Evolutionary conservation across 1,139 yeast genomes (phyloP).

Genomic region (Blastobotrys ciferrii): DNA sequence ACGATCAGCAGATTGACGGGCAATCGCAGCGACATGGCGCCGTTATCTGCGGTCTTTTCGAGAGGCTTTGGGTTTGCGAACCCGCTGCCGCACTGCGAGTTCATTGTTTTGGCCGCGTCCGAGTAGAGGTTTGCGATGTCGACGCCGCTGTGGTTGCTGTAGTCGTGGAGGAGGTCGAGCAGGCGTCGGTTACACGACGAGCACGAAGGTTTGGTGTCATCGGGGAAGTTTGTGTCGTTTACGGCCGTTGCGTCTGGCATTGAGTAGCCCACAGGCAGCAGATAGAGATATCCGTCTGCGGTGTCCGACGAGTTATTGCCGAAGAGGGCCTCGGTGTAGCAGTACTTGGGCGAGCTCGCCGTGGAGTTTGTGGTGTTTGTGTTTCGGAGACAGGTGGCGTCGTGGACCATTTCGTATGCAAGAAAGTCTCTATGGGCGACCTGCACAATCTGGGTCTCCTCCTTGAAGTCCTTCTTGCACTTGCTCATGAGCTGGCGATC

Average conservation of each 20-base stretch:
- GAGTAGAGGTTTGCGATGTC: neutral
- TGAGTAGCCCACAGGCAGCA: constrained; percentile 32
- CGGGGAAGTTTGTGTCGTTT: constrained; percentile 8
- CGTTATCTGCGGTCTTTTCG: neutral
- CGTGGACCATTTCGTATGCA: constrained; percentile 29
- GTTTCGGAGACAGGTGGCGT: constrained; percentile 32
- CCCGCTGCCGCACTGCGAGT: neutral
- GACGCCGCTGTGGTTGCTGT: constrained; percentile 19
- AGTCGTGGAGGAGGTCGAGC: constrained; percentile 29
- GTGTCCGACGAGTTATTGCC: constrained; percentile 22
- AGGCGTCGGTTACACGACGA: constrained; percentile 29
- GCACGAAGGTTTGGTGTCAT: constrained; percentile 26
- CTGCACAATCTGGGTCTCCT: constrained; percentile 33
- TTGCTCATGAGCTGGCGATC: constrained; percentile 21
- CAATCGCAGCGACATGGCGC: neutral
- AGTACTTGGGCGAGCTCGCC: constrained; percentile 21
- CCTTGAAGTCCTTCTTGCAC: constrained; percentile 24
- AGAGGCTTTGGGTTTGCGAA: constrained; percentile 1
- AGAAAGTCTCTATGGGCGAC: constrained; percentile 33
- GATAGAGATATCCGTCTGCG: constrained; percentile 33
- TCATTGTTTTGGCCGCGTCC: constrained; percentile 3
- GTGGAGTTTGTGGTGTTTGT: constrained; percentile 12
- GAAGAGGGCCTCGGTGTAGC: constrained; percentile 34
- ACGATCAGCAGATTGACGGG: constrained; percentile 9
- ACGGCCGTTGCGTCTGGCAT: constrained; percentile 24